Percentiles rank a stretch among this genome's conserved stretches.
phyloP scores from a whole-genome alignment of 2,329 filamentous ascomycete genomes.

The Beauveria medogensis region DNA sequence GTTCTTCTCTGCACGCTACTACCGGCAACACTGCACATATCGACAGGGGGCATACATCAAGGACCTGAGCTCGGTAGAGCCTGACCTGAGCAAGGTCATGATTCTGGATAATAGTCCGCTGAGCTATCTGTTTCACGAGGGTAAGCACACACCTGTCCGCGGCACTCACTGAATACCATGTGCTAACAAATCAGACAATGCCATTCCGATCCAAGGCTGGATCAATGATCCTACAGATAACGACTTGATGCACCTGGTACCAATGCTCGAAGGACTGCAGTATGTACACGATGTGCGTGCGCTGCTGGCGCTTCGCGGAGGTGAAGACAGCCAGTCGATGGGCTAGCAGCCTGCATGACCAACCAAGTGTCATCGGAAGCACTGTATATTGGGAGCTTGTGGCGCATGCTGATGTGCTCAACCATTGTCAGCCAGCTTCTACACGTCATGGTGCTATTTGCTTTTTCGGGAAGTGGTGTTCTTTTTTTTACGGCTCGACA shows the following conservation, averaged over 20 bases:
- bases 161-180: background rate
- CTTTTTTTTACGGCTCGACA: background rate
- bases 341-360: constrained; percentile 14
- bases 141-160: constrained; percentile 38
- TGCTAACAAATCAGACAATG: constrained; percentile 63
- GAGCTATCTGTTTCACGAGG: constrained; percentile 98
- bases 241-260: constrained; percentile 85
- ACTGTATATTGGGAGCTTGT: background rate
- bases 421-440: constrained; percentile 9
- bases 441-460: background rate
- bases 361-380: background rate
- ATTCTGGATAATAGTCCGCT: constrained; percentile 97
- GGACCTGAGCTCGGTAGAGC: constrained; percentile 90
- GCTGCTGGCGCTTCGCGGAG: constrained; percentile 77
- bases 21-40: constrained; percentile 94
- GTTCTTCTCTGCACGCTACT: constrained; percentile 89
- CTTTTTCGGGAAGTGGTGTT: background rate
- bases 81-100: constrained; percentile 95
- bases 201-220: constrained; percentile 98
- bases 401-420: constrained; percentile 13
- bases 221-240: constrained; percentile 98
- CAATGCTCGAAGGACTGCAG: constrained; percentile 86
- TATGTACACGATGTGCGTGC: constrained; percentile 95
- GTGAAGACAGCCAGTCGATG: constrained; percentile 63
- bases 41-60: constrained; percentile 97